Evolutionary conservation across 768 basidiomycete species (phyloP).

Genomic region (Butyriboletus loyo): DNA sequence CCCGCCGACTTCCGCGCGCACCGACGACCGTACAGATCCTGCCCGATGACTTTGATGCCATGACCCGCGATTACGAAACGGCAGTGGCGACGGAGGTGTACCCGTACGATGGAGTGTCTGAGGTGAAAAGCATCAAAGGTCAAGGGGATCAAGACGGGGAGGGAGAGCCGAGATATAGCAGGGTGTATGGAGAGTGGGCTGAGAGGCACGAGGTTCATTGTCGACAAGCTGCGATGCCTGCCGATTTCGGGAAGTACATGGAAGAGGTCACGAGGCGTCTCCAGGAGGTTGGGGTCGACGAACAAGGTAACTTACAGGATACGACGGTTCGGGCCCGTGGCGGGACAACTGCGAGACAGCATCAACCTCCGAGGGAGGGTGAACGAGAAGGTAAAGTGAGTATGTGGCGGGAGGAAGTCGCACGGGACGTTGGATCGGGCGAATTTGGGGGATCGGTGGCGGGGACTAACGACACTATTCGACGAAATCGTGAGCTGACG

Average conservation of each 20-base stretch:
- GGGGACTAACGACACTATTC: constrained; percentile 14
- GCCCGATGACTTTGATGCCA: constrained; percentile 30
- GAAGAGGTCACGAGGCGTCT: constrained; percentile 36
- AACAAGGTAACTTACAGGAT: constrained; percentile 25
- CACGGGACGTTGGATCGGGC: constrained; percentile 25
- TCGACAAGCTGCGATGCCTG: constrained; percentile 18
- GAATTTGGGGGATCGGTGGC: constrained; percentile 22
- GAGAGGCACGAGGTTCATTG: constrained; percentile 27
- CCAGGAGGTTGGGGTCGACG: constrained; percentile 31
- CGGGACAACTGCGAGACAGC: neutral
- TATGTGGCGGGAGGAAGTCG: constrained; percentile 55
- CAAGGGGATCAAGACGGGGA: constrained; percentile 5
- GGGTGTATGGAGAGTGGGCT: constrained; percentile 33
- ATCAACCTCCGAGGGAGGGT: constrained; percentile 13
- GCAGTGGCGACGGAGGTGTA: constrained; percentile 24
- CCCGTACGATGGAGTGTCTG: constrained; percentile 24
- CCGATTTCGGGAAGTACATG: constrained; percentile 29
- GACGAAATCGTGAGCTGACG: constrained; percentile 10
- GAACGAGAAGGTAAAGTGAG: constrained; percentile 39
- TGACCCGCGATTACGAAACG: constrained; percentile 28
- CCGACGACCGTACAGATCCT: constrained; percentile 33
- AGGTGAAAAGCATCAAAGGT: constrained; percentile 15
- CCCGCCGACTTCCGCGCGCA: constrained; percentile 26
- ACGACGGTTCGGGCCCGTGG: constrained; percentile 13
- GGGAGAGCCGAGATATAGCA: constrained; percentile 20